These are phyloP conservation scores for Tolypocladium album DNA, from an alignment of 2,329 filamentous ascomycete genomes.

Conservation along the genomic window DNA sequence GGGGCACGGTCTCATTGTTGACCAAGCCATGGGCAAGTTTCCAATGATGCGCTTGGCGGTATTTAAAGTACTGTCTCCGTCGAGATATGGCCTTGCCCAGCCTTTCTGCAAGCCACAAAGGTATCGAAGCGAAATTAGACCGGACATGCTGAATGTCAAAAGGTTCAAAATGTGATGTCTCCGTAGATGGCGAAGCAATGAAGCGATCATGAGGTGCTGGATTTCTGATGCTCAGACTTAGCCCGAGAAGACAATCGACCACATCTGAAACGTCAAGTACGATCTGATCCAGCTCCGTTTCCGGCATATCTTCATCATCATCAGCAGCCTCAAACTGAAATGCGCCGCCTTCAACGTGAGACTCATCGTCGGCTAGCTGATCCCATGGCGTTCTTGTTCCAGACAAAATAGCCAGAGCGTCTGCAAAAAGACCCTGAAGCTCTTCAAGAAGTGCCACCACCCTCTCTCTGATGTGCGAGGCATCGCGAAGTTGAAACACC, in stretches of 20 bases:
- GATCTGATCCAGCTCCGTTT: conserved; percentile 9
- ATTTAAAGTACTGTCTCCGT: conserved; percentile 24
- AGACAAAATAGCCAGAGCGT: conserved; percentile 1
- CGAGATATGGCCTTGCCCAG: conserved; percentile 22
- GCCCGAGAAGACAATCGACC: conserved; percentile 20
- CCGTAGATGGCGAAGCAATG: conserved; percentile 5
- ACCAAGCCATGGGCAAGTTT: conserved; percentile 19
- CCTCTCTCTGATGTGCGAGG: background rate
- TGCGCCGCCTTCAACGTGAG: background rate
- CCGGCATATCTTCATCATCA: background rate
- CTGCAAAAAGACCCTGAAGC: background rate
- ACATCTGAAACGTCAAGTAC: conserved; percentile 11
- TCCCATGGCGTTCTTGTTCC: conserved; percentile 1
- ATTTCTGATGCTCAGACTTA: conserved; percentile 24
- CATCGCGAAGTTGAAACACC: background rate
- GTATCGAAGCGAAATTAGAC: conserved; percentile 16
- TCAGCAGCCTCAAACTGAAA: background rate
- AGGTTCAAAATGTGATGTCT: conserved; percentile 12
- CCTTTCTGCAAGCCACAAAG: conserved; percentile 6
- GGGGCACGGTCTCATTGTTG: too few species aligned
- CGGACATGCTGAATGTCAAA: conserved; percentile 18
- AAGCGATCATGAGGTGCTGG: conserved; percentile 24
- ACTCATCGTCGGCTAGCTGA: background rate
- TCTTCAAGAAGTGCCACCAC: background rate
- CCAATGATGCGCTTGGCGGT: conserved; percentile 21